A percentile compares a stretch with the other conserved stretches of the same genome.
phyloP scores from a whole-genome alignment of 176 grass and related monocot genomes.

The Coix lacrymajobi region DNA sequence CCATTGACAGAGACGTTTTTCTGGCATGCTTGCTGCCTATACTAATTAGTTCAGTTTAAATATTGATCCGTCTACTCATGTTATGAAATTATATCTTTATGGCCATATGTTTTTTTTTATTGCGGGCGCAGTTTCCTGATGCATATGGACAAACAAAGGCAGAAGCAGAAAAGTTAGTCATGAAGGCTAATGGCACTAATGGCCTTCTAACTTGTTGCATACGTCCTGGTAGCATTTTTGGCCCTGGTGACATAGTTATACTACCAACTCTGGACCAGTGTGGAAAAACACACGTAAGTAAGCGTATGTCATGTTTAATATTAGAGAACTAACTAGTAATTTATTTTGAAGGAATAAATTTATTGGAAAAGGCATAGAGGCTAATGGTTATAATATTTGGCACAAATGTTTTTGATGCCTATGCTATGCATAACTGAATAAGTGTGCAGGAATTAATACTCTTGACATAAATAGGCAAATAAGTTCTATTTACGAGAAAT shows the following conservation, averaged over 20 bases:
- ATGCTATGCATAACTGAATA: background rate
- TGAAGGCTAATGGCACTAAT: slow-evolving; percentile 41
- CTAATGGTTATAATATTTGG: background rate
- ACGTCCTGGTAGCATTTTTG: slow-evolving; percentile 64
- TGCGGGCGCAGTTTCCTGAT: slow-evolving; percentile 59
- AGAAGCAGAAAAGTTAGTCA: slow-evolving; percentile 68
- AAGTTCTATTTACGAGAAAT: background rate
- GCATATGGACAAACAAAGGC: slow-evolving; percentile 73
- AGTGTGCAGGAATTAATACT: background rate
- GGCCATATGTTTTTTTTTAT: background rate
- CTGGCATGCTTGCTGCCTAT: background rate
- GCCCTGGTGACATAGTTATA: slow-evolving; percentile 43
- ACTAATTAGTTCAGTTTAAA: background rate
- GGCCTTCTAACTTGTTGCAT: slow-evolving; percentile 68
- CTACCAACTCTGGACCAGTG: slow-evolving; percentile 17
- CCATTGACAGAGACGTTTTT: background rate
- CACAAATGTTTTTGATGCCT: background rate
- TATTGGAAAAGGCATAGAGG: background rate
- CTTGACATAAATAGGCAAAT: background rate
- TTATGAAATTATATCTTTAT: background rate
- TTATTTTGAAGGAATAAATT: too few relatives aligned
- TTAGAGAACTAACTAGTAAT: background rate
- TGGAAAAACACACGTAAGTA: background rate
- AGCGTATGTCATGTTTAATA: background rate
- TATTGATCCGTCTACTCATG: too few relatives aligned